Evolutionary conservation across 2,329 filamentous ascomycete genomes (phyloP).

Genomic region (Sporothrix luriei): DNA sequence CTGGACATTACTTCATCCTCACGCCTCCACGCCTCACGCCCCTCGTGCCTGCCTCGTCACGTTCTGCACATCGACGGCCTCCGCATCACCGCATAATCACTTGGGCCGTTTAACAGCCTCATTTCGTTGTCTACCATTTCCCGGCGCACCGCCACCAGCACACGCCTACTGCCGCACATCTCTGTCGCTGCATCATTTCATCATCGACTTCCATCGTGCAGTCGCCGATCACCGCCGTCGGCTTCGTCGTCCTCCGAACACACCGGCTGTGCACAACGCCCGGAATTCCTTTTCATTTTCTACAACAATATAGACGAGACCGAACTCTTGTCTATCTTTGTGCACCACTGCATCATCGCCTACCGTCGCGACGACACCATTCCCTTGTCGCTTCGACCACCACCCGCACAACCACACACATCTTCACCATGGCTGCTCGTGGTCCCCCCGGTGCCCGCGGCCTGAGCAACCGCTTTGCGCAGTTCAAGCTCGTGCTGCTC

Average conservation of each 20-base stretch:
- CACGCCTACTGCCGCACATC: not conserved
- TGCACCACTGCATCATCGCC: not conserved
- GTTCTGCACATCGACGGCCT: conserved; percentile 6
- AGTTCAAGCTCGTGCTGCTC: conserved; percentile 97
- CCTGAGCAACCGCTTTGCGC: conserved; percentile 84
- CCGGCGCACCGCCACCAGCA: not conserved
- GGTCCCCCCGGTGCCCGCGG: conserved; percentile 63
- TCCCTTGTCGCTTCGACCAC: not conserved
- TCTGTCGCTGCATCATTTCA: not conserved
- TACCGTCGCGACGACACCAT: conserved; percentile 1
- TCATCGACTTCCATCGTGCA: conserved; percentile 11
- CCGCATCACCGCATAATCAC: conserved; percentile 8
- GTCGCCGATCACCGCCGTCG: not conserved
- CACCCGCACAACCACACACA: not conserved
- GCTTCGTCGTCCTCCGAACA: not conserved
- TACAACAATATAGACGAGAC: not conserved
- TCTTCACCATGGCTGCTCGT: conserved; percentile 74
- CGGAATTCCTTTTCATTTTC: too few relatives aligned
- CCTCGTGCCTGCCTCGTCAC: conserved; percentile 15
- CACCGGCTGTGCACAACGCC: not conserved
- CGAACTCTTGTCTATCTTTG: not conserved
- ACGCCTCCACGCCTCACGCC: not conserved
- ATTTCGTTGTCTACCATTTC: not conserved
- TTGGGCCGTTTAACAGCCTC: not conserved
- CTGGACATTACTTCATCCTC: conserved; percentile 14